A percentile compares a stretch with the other conserved stretches of the same genome.
Evolutionary conservation across 805 yeast species (phyloP).

Genomic region (Kurtzmaniella cleridarum): DNA sequence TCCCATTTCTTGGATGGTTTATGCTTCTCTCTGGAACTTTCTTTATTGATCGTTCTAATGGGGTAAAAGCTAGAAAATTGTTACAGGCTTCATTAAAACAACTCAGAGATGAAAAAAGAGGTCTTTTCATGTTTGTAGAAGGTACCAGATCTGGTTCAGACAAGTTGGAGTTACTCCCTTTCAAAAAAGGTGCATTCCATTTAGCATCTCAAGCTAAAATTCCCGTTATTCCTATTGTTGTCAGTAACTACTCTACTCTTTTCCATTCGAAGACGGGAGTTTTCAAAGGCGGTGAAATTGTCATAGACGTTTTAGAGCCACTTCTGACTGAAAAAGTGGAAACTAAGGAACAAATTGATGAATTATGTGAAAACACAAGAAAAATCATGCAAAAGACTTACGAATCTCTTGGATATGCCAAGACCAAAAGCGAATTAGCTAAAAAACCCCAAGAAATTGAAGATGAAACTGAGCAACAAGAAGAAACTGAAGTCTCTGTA

Average conservation of each 20-base stretch:
- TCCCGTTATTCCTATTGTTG: constrained; percentile 85
- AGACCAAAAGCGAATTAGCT: not conserved
- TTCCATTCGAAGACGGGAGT: constrained; percentile 54
- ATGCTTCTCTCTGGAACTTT: constrained; percentile 88
- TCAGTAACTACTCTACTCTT: constrained; percentile 76
- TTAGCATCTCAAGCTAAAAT: constrained; percentile 88
- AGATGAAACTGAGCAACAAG: constrained; percentile 7
- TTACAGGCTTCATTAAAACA: constrained; percentile 62
- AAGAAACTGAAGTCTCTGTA: constrained; percentile 8
- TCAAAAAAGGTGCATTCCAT: constrained; percentile 98
- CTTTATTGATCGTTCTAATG: constrained; percentile 78
- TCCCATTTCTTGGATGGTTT: constrained; percentile 96
- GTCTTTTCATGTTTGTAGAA: constrained; percentile 90
- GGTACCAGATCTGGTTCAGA: constrained; percentile 87
- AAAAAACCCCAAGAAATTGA: not conserved
- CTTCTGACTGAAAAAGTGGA: constrained; percentile 60
- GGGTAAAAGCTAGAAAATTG: constrained; percentile 69
- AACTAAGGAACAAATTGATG: constrained; percentile 65
- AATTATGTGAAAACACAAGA: constrained; percentile 52
- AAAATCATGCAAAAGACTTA: constrained; percentile 48
- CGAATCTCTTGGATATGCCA: constrained; percentile 40
- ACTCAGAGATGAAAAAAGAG: constrained; percentile 60
- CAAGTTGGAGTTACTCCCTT: constrained; percentile 69
- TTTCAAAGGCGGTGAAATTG: constrained; percentile 75
- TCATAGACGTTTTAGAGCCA: constrained; percentile 77